Conservation (phyloP, 2,329 filamentous ascomycete species). For the Fusarium sp. region DNA sequence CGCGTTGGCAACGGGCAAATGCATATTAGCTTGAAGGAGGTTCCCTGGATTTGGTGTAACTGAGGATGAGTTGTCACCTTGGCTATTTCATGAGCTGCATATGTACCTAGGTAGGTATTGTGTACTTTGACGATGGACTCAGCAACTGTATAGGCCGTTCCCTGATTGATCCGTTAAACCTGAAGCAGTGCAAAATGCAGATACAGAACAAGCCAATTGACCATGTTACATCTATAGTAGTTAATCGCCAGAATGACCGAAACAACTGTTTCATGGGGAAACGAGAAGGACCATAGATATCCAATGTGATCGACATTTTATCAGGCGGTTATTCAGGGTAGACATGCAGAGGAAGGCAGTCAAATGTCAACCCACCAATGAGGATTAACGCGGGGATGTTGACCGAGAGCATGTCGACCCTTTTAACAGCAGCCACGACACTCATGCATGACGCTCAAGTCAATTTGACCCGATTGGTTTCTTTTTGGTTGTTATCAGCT, state of each 20-base stretch:
- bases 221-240: background rate
- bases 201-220: background rate
- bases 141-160: background rate
- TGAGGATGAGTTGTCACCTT: constrained; percentile 35
- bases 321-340: constrained; percentile 26
- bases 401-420: constrained; percentile 45
- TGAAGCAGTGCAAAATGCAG: background rate
- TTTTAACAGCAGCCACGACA: constrained; percentile 63
- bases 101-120: background rate
- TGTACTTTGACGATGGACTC: background rate
- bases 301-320: constrained; percentile 10
- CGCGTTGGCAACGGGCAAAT: constrained; percentile 1
- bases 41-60: background rate
- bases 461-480: constrained; percentile 28
- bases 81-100: constrained; percentile 4
- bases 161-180: background rate
- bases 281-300: background rate
- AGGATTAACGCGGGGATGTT: constrained; percentile 35
- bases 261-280: background rate
- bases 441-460: constrained; percentile 51
- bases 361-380: constrained; percentile 30
- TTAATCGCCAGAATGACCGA: background rate
- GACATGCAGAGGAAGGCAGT: constrained; percentile 4
- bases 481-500: constrained; percentile 18
- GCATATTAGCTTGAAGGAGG: constrained; percentile 9